phyloP scores from a whole-genome alignment of 306 rosid species.

The Adenanthera pavonina region DNA sequence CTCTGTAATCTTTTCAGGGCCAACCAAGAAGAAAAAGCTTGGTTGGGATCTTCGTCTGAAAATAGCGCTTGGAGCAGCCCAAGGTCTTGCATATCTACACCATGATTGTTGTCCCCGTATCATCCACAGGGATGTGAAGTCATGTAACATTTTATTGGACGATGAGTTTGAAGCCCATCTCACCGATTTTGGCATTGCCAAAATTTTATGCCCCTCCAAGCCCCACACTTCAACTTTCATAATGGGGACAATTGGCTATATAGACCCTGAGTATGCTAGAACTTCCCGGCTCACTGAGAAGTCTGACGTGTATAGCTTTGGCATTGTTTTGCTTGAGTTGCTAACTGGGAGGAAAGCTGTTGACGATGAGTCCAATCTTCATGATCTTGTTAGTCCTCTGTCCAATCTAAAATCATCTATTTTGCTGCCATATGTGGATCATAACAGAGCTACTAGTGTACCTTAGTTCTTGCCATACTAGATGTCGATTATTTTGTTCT shows the following conservation, averaged over 20 bases:
- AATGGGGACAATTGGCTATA: slow-evolving; percentile 91
- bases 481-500: background rate
- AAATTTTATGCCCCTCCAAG: slow-evolving; percentile 68
- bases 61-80: slow-evolving; percentile 83
- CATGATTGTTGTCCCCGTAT: slow-evolving; percentile 88
- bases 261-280: slow-evolving; percentile 88
- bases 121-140: slow-evolving; percentile 86
- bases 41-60: slow-evolving; percentile 79
- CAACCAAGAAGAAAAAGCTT: slow-evolving; percentile 64
- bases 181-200: slow-evolving; percentile 86
- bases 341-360: slow-evolving; percentile 87
- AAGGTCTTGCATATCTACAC: slow-evolving; percentile 86
- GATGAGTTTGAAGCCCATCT: slow-evolving; percentile 81
- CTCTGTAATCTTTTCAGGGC: slow-evolving; percentile 41
- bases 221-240: slow-evolving; percentile 73
- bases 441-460: too few species aligned
- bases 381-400: slow-evolving; percentile 59
- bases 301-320: slow-evolving; percentile 85
- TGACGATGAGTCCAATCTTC: slow-evolving; percentile 82
- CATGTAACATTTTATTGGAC: slow-evolving; percentile 78
- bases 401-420: background rate
- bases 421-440: too few species aligned
- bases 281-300: slow-evolving; percentile 87
- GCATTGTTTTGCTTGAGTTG: slow-evolving; percentile 79
- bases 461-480: too few species aligned